Evolutionary conservation across 23 red algal species (phyloP), one percentile per base, ranked within the genome.

Genomic region (Porphyridium purpureum): DNA sequence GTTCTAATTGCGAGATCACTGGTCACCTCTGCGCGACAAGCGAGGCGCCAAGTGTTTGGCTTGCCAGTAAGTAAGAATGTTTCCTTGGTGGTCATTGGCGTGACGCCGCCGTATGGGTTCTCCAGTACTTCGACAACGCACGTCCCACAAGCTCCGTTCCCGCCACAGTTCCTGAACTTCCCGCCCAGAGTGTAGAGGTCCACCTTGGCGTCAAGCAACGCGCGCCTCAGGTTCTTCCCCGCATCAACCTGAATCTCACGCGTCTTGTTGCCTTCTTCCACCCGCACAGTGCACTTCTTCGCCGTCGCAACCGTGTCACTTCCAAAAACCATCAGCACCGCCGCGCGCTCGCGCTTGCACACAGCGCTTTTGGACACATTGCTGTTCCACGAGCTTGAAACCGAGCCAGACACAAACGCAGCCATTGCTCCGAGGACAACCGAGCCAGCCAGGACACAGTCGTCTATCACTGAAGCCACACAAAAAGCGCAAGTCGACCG

Each of bases 111-210:
- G 0, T 27, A 21, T 1, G 74, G 74, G 7, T 93, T 68, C 24
- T 68, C 52, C n/a, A n/a, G n/a, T 1, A 93, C 61, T 14, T 69
- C 56, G 5, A 93, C 42, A 2, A 75, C 8, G 30, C 84, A 93
- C 1, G 74, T 81, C 1, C 84, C 84, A 44, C 84, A 93, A 22
- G 54, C 47, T 11, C 74, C 84, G 4, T 54, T 67, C 7, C 84
- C 84, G 0, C 84, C 84, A 21, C 84, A 93, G 60, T 93, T 93
- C 1, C 62, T 41, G 30, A 93, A 35, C 35, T 93, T 93, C 1
- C 84, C 84, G 26, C 84, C 44, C 6, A 93, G 34, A 17, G 84
- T 81, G 59, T 93, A 93, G 4, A 93, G 35, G 60, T 93, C 84
- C 28, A 93, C 60, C 60, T 81, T 81, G n/a, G 66, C 59, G 4